A percentile compares a stretch with the other conserved stretches of the same genome.
phyloP scores from a whole-genome alignment of 805 yeast species.

The Starmerella lactis-condensi region DNA sequence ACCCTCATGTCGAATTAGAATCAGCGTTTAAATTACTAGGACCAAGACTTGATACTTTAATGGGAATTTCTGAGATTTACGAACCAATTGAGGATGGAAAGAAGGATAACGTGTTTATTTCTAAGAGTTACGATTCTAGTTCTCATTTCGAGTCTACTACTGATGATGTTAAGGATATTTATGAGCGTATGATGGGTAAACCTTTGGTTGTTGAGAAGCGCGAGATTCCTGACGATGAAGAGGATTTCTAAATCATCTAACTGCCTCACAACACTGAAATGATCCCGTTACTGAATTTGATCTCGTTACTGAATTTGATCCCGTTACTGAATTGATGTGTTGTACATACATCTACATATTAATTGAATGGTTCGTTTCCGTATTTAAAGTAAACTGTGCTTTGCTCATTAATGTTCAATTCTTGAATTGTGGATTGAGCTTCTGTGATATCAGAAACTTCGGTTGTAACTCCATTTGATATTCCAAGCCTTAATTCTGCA shows the following conservation, averaged over 20 bases:
- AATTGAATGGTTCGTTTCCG: too few species aligned
- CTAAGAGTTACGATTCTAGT: conserved; percentile 81
- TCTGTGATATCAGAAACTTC: conserved; percentile 12
- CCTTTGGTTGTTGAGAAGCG: conserved; percentile 75
- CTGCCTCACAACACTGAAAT: neutral
- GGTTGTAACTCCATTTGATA: conserved; percentile 6
- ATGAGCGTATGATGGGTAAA: conserved; percentile 78
- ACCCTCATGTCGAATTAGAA: conserved; percentile 80
- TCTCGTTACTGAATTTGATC: neutral
- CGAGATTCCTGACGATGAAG: conserved; percentile 46
- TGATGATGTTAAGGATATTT: conserved; percentile 88
- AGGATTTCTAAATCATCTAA: conserved; percentile 12
- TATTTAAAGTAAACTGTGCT: conserved; percentile 12
- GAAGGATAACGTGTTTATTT: conserved; percentile 56
- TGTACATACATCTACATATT: too few species aligned
- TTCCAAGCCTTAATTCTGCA: conserved; percentile 12
- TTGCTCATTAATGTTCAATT: conserved; percentile 6
- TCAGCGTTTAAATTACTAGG: conserved; percentile 88
- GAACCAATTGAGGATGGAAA: conserved; percentile 78
- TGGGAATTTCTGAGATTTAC: conserved; percentile 83
- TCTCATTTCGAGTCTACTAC: conserved; percentile 93
- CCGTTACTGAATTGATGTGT: neutral
- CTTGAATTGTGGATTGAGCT: conserved; percentile 4
- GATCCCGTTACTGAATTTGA: neutral
- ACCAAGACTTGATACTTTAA: conserved; percentile 55